A percentile compares a stretch with the other conserved stretches of the same genome.
phyloP scores from a whole-genome alignment of 345 rosid genomes.

The Crucihimalaya himalaica region DNA sequence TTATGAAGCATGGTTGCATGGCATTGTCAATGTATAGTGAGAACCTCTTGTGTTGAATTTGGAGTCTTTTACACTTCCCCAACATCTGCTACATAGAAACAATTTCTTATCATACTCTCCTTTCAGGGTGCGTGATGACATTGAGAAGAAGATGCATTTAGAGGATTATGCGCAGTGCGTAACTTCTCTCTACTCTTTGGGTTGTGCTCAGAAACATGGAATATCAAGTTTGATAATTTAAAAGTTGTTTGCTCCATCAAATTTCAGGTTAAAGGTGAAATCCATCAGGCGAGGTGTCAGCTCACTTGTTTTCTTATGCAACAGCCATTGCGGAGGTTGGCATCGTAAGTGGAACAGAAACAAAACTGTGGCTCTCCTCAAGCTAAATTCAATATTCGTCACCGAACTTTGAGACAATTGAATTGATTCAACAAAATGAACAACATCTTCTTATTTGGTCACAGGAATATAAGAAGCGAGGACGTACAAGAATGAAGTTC shows the following conservation, averaged over 20 bases:
- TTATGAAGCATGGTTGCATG: conserved; percentile 93
- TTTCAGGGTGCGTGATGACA: conserved; percentile 91
- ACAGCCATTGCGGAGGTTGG: conserved; percentile 98
- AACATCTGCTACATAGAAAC: not conserved
- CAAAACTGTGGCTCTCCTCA: not conserved
- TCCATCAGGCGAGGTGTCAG: conserved; percentile 90
- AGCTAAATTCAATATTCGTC: not conserved
- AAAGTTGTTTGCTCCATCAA: conserved; percentile 6
- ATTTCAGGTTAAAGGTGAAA: conserved; percentile 81
- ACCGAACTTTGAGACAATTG: not conserved
- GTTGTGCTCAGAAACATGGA: conserved; percentile 17
- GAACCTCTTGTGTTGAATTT: not conserved
- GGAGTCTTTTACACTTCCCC: not conserved
- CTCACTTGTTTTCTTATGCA: conserved; percentile 83
- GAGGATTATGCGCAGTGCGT: conserved; percentile 98
- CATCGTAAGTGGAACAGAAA: conserved; percentile 60
- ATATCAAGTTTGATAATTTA: conserved; percentile 16
- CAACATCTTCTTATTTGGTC: not conserved
- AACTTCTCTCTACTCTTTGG: conserved; percentile 5
- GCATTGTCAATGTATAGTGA: conserved; percentile 89
- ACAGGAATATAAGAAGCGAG: conserved; percentile 84
- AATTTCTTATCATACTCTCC: conserved; percentile 19
- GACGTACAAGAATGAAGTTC: conserved; percentile 87
- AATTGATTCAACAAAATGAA: conserved; percentile 2
- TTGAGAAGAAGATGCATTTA: conserved; percentile 97